A percentile compares a stretch with the other conserved stretches of the same genome.
phyloP scores from a whole-genome alignment of 768 basidiomycete genomes.

The Tylopilus cervinicoccineus region DNA sequence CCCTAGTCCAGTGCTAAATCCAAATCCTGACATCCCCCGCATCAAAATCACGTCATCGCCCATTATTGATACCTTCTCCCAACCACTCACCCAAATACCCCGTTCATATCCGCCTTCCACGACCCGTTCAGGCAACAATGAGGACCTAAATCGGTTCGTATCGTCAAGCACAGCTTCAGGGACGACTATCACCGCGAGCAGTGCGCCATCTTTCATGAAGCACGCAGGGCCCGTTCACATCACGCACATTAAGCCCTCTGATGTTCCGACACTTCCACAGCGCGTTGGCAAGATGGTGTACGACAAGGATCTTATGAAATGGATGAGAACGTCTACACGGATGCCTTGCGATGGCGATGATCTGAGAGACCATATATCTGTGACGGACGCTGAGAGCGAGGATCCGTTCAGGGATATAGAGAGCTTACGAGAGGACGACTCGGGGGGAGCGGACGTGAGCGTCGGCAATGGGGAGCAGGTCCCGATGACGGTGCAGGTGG shows the following conservation, averaged over 20 bases:
- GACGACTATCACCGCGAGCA: conserved; percentile 66
- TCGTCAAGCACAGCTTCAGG: conserved; percentile 82
- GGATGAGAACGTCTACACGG: conserved; percentile 63
- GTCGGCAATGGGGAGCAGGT: neutral
- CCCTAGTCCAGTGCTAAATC: conserved; percentile 1
- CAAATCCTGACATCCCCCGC: conserved; percentile 15
- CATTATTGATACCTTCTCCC: conserved; percentile 24
- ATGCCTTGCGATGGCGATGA: conserved; percentile 30
- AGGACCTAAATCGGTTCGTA: conserved; percentile 84
- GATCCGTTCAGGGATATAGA: conserved; percentile 94
- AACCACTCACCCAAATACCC: conserved; percentile 30
- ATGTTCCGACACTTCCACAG: conserved; percentile 71
- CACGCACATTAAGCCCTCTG: conserved; percentile 75
- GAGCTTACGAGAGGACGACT: conserved; percentile 67
- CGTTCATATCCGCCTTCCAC: conserved; percentile 49
- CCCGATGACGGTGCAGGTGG: conserved; percentile 9
- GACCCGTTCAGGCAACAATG: conserved; percentile 48
- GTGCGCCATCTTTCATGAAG: conserved; percentile 81
- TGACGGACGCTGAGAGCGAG: conserved; percentile 55
- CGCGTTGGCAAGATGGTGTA: conserved; percentile 85
- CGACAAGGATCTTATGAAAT: conserved; percentile 78
- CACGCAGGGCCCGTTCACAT: conserved; percentile 77
- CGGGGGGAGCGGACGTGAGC: conserved; percentile 22
- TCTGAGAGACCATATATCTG: conserved; percentile 26
- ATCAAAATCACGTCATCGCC: conserved; percentile 30